These are phyloP conservation scores for Erythrobasidium hasegawianum DNA, from an alignment of 1,284 basidiomycete genomes.

Conservation along the genomic window DNA sequence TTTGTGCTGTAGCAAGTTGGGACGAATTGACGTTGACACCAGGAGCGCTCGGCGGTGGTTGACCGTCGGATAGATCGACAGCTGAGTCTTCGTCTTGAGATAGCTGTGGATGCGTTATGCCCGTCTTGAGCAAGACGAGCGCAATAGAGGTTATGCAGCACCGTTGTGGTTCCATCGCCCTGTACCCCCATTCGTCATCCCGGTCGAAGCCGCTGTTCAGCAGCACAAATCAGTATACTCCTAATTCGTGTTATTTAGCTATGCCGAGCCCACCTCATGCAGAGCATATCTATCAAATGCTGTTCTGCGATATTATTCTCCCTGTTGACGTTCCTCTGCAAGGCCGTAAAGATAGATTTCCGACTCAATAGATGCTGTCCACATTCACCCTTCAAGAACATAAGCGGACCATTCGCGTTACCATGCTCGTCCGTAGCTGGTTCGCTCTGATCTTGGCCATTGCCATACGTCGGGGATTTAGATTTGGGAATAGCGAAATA, in stretches of 20 bases:
- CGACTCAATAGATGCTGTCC: slow-evolving; percentile 84
- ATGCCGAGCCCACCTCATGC: slow-evolving; percentile 74
- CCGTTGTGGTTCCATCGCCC: slow-evolving; percentile 87
- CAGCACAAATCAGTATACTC: not conserved
- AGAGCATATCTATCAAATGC: slow-evolving; percentile 99
- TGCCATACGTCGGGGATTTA: slow-evolving; percentile 15
- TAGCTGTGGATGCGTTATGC: slow-evolving; percentile 67
- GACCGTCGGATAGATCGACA: not conserved
- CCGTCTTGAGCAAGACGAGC: slow-evolving; percentile 93
- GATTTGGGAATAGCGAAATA: slow-evolving; percentile 94
- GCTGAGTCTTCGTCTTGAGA: slow-evolving; percentile 20
- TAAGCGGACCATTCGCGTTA: slow-evolving; percentile 67
- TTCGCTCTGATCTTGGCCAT: not conserved
- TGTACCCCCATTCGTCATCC: slow-evolving; percentile 94
- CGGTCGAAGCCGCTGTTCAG: slow-evolving; percentile 85
- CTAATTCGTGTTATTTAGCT: not conserved
- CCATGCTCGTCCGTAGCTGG: slow-evolving; percentile 67
- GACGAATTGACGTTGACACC: slow-evolving; percentile 74
- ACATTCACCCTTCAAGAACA: slow-evolving; percentile 74
- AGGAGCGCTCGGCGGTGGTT: not conserved
- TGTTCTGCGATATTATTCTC: slow-evolving; percentile 99
- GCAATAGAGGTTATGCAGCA: slow-evolving; percentile 98
- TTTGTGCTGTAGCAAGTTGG: slow-evolving; percentile 97
- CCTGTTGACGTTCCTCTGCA: slow-evolving; percentile 98
- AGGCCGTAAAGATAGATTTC: slow-evolving; percentile 89